Evolutionary conservation across 495 filamentous ascomycete species (phyloP), one percentile per base, ranked within the genome.

Genomic region (Talaromyces nanjingensis): DNA sequence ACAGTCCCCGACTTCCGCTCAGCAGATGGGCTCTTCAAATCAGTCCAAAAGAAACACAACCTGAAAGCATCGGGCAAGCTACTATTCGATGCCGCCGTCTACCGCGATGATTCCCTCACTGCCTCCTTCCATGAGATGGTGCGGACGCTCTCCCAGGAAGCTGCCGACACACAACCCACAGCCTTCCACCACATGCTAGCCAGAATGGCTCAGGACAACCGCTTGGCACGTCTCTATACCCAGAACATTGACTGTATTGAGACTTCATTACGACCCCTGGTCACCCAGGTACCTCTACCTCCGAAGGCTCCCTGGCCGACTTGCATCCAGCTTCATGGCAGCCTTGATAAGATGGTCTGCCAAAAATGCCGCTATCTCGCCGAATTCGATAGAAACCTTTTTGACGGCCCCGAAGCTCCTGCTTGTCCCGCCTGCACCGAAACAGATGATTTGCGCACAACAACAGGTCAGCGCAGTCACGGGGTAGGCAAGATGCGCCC

Each of bases 211-310:
- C 81, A 88, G 39, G 91, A 97, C 73, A 91, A 87, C 52, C 90
- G 94, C 3, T 79, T 98, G n/a, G 79, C 96, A 67, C 91, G 94
- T 22, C 81, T 98, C 8, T 98, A 98, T 73, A 91, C 88, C 9
- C 94, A 98, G 68, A 98, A 98, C 66, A 93, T 98, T 20, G 94
- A 98, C 74, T 90, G 91, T 55, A 87, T 98, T 65, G 94, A 98
- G 67, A 94, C 91, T 6, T 86, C 87, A 16, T 86, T 98, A 77
- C 77, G 84, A 29, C 92, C 93, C 2, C 80, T 98, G 14, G 79
- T 83, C 6, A 97, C 94, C 2, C 80, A 81, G 39, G 84, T 96
- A 2, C 93, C 93, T 1, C 75, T 91, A 6, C 79, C 79, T 39
- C 74, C 76, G 54, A 97, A 96, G 74, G 93, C 88, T 14, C 91